phyloP scores from a whole-genome alignment of 768 basidiomycete species.

The Tubosaeta brunneosetosa region DNA sequence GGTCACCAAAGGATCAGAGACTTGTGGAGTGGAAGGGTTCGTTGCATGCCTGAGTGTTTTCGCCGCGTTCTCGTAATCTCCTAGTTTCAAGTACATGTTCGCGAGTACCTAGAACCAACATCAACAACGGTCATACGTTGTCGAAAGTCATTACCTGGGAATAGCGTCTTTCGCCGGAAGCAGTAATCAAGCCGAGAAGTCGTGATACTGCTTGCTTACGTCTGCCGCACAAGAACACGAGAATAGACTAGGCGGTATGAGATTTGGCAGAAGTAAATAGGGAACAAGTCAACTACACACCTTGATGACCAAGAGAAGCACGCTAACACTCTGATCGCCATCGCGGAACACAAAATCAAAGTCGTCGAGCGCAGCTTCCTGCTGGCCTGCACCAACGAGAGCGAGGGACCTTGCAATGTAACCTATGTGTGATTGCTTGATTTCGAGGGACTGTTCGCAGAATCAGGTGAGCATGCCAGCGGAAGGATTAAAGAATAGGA shows the following conservation, averaged over 20 bases:
- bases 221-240: not conserved
- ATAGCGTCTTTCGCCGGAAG: not conserved
- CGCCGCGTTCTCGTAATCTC: not conserved
- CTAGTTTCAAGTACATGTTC: not conserved
- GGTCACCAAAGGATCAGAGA: not conserved
- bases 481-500: not conserved
- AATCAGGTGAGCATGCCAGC: not conserved
- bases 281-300: not conserved
- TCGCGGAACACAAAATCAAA: constrained; percentile 2
- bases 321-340: not conserved
- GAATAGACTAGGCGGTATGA: not conserved
- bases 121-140: not conserved
- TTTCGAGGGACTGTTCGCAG: not conserved
- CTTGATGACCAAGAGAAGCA: constrained; percentile 1
- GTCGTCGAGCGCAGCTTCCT: not conserved
- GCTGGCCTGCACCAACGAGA: not conserved
- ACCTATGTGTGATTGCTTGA: not conserved
- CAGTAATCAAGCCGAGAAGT: not conserved
- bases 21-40: not conserved
- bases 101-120: not conserved
- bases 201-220: not conserved
- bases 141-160: not conserved
- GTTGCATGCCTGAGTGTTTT: not conserved
- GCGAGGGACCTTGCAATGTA: constrained; percentile 1
- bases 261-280: too few species aligned